Base-by-base conservation (phyloP, 2,329 filamentous ascomycete genomes). In the Arachnopeziza araneosa region DNA sequence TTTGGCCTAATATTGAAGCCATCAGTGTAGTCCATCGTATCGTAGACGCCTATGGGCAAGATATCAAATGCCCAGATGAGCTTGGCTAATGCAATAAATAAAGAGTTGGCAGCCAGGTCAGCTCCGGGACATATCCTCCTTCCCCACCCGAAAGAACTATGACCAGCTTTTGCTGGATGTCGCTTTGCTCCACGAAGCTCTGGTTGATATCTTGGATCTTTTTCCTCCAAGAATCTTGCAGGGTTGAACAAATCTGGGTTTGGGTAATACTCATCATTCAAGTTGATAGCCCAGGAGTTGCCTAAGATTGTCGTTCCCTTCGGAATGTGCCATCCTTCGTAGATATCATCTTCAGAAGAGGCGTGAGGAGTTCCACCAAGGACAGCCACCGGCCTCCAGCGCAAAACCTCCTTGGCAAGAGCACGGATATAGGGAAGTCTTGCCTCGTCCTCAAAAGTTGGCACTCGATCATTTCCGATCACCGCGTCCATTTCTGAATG, bases 91-190 rank as follows among this genome's bases (percentile, higher is more conserved):
- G 69, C 75, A 8, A 83, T 71, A 64, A 79, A 81, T 17, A 83
- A 64, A 10, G 73, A 76, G 6, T 77, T 76, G 58, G 80, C 78
- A 0, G 80, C 80, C 1, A 86, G 73, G 56, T 83, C 79, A 30
- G 82, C 80, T 0, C 83, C 84, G 2, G 79, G 82, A 68, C 84
- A 87, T 51, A 85, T 77, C 24, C 83, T 75, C 0, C 75, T 67
- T 2, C 75, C 75, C 50, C 70, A 69, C 17, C 75, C 74, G 58
- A 74, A 77, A 12, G 64, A 66, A 24, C 69, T 75, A 53, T 75
- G 72, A 19, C 73, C 54, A 64, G 64, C 19, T 66, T 68, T 66
- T 22, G 62, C 62, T 7, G 66, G 66, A 59, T 66, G 63, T 22
- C 56, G 54, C 51, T 65, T 65, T 32, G 21, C 48, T n/a, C 65